Conservation (phyloP, 257 asterid species). For the Lantana camara region DNA sequence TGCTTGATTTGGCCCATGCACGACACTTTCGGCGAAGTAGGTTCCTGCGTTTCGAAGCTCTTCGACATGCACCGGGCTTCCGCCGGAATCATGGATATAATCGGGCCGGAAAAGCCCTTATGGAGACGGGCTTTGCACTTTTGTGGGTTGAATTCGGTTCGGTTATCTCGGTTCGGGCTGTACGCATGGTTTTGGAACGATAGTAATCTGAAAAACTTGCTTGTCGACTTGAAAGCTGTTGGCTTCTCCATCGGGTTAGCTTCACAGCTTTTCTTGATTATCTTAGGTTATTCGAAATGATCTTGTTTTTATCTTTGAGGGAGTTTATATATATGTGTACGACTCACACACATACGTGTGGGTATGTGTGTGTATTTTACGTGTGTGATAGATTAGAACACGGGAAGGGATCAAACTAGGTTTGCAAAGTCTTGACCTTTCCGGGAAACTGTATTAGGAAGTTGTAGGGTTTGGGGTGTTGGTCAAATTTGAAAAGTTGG, state of each 20-base stretch:
- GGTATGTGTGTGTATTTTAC: neutral
- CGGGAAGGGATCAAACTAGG: slow-evolving; percentile 31
- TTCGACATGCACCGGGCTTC: slow-evolving; percentile 43
- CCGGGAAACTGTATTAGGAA: slow-evolving; percentile 22
- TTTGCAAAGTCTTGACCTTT: slow-evolving; percentile 34
- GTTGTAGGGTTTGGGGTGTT: neutral
- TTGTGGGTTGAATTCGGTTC: slow-evolving; percentile 15
- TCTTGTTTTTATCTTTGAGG: neutral
- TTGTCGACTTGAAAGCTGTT: slow-evolving; percentile 30
- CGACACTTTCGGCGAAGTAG: slow-evolving; percentile 59
- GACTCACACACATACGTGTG: slow-evolving; percentile 13
- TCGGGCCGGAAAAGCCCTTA: slow-evolving; percentile 41
- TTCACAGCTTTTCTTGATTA: neutral
- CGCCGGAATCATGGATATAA: slow-evolving; percentile 33
- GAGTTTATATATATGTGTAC: slow-evolving; percentile 10
- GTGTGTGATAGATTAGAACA: slow-evolving; percentile 16
- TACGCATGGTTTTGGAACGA: slow-evolving; percentile 47
- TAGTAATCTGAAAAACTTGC: slow-evolving; percentile 42
- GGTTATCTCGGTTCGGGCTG: slow-evolving; percentile 43
- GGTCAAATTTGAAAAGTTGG: slow-evolving; percentile 39
- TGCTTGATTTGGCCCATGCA: slow-evolving; percentile 67
- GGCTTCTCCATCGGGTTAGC: slow-evolving; percentile 43
- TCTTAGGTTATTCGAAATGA: neutral
- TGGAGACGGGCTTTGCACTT: slow-evolving; percentile 27
- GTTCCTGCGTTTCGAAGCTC: slow-evolving; percentile 47